Conservation (phyloP, 2,329 filamentous ascomycete species). For the Calonectria montana region DNA sequence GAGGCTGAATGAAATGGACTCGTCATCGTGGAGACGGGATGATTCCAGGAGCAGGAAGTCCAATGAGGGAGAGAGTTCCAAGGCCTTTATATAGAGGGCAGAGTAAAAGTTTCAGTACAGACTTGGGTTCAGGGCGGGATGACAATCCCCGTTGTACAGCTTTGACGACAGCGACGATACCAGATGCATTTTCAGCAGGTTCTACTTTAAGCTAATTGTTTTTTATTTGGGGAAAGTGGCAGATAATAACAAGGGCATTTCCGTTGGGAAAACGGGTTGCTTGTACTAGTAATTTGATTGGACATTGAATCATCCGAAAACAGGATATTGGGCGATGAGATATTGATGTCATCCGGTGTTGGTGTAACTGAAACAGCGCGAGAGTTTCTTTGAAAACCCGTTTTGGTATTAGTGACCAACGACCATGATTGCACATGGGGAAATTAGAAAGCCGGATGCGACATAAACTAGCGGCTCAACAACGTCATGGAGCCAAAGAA, state of each 20-base stretch:
- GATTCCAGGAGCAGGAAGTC: slow-evolving; percentile 30
- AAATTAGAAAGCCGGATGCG: background rate
- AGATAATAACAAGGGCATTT: background rate
- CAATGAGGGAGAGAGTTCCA: slow-evolving; percentile 33
- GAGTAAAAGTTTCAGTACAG: background rate
- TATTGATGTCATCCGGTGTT: background rate
- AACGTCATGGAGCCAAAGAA: background rate
- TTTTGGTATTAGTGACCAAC: background rate
- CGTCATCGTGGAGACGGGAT: slow-evolving; percentile 32
- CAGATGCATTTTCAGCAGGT: slow-evolving; percentile 21
- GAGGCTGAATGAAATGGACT: slow-evolving; percentile 21
- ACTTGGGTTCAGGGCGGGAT: background rate
- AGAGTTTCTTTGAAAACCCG: background rate
- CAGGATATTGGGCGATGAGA: background rate
- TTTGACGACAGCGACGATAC: slow-evolving; percentile 28
- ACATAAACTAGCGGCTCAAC: background rate
- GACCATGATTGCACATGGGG: background rate
- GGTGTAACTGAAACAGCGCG: background rate
- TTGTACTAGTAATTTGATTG: background rate
- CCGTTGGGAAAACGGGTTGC: background rate
- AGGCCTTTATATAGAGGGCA: slow-evolving; percentile 37
- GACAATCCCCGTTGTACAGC: slow-evolving; percentile 15
- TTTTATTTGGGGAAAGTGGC: background rate
- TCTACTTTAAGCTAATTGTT: background rate
- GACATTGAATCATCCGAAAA: background rate